Evolutionary conservation across 2,329 filamentous ascomycete genomes (phyloP).

Genomic region (Ceratocystiopsis minuta): DNA sequence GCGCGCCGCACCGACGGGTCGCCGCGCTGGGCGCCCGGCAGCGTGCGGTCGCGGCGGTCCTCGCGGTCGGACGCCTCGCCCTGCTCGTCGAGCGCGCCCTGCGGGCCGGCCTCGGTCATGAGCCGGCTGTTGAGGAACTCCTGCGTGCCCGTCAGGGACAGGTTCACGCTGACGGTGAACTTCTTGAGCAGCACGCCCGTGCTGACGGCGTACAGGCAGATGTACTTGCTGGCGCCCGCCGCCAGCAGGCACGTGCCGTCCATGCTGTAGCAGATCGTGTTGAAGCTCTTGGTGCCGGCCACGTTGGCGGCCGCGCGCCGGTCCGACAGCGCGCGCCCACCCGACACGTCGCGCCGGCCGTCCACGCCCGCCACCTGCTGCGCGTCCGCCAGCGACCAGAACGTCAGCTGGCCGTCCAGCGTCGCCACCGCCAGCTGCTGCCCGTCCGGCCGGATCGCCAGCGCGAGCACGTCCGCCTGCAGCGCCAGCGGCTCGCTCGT

Average conservation of each 20-base stretch:
- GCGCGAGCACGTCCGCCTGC: slow-evolving; percentile 73
- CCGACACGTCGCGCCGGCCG: slow-evolving; percentile 79
- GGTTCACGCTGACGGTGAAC: slow-evolving; percentile 85
- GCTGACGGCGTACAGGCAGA: slow-evolving; percentile 87
- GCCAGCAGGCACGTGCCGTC: slow-evolving; percentile 84
- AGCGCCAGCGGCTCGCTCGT: slow-evolving; percentile 88
- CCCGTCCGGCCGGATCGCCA: slow-evolving; percentile 79
- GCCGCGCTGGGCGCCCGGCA: slow-evolving; percentile 73
- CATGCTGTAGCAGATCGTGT: slow-evolving; percentile 73
- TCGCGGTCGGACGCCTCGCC: slow-evolving; percentile 82
- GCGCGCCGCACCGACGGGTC: slow-evolving; percentile 66
- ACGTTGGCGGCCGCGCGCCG: slow-evolving; percentile 82
- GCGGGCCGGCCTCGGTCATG: slow-evolving; percentile 77
- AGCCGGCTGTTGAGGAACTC: slow-evolving; percentile 89
- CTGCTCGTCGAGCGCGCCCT: slow-evolving; percentile 68
- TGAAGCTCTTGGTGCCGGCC: slow-evolving; percentile 78
- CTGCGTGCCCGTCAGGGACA: slow-evolving; percentile 90
- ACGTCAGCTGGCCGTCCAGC: slow-evolving; percentile 81
- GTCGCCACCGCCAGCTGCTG: slow-evolving; percentile 82
- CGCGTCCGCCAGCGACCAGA: slow-evolving; percentile 83
- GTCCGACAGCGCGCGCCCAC: slow-evolving; percentile 75
- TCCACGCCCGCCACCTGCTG: slow-evolving; percentile 76
- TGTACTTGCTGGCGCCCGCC: slow-evolving; percentile 94
- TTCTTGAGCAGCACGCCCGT: slow-evolving; percentile 87
- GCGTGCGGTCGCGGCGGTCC: slow-evolving; percentile 56